phyloP scores from a whole-genome alignment of 1,284 basidiomycete species.

The Malassezia furfur region DNA sequence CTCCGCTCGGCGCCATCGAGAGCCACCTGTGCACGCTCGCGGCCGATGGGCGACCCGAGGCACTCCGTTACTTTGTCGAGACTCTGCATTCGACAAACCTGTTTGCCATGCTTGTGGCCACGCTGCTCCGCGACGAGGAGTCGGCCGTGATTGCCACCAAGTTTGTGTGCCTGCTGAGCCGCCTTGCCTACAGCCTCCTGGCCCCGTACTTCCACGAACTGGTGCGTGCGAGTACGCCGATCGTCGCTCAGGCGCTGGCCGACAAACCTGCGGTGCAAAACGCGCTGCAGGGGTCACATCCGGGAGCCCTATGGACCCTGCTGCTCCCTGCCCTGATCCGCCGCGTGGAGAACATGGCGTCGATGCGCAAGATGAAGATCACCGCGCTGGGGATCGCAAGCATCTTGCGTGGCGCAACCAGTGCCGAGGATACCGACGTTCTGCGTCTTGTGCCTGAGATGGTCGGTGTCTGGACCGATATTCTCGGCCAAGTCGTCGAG shows the following conservation, averaged over 20 bases:
- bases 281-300: not conserved
- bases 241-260: conserved; percentile 12
- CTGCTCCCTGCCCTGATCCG: conserved; percentile 23
- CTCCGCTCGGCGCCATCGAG: conserved; percentile 31
- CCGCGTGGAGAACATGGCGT: conserved; percentile 38
- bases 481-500: conserved; percentile 33
- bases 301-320: conserved; percentile 14
- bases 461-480: conserved; percentile 39
- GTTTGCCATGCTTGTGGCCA: conserved; percentile 26
- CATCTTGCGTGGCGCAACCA: conserved; percentile 13
- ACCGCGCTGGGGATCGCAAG: conserved; percentile 31
- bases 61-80: conserved; percentile 21
- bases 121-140: conserved; percentile 32
- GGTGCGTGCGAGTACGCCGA: conserved; percentile 18
- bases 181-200: conserved; percentile 28
- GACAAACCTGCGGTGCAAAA: not conserved
- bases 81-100: conserved; percentile 26
- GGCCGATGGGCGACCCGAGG: not conserved
- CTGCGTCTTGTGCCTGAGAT: conserved; percentile 24
- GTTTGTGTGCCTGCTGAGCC: conserved; percentile 33
- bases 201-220: conserved; percentile 26
- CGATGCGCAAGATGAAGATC: conserved; percentile 29
- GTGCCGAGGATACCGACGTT: conserved; percentile 13
- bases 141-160: conserved; percentile 28
- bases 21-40: conserved; percentile 30